Percentiles rank a stretch among this genome's conserved stretches.
phyloP scores from a whole-genome alignment of 495 filamentous ascomycete species.

The Trichoderma gamsii region DNA sequence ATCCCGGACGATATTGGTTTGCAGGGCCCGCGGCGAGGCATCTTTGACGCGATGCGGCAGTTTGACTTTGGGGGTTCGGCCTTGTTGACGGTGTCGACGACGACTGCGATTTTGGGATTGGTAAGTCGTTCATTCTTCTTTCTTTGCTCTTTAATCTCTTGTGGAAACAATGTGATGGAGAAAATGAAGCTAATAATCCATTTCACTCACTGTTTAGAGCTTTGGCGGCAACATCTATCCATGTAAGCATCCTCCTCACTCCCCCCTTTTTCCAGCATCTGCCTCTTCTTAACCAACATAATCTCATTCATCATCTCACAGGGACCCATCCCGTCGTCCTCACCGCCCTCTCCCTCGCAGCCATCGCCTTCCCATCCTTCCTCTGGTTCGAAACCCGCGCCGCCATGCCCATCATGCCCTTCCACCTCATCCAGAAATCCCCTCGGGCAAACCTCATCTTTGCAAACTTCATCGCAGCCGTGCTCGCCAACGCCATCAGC shows the following conservation, averaged over 20 bases:
- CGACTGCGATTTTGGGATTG: constrained; percentile 64
- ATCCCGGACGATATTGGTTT: constrained; percentile 57
- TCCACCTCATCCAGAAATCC: constrained; percentile 51
- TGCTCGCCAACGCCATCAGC: constrained; percentile 60
- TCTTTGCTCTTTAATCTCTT: neutral
- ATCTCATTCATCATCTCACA: constrained; percentile 13
- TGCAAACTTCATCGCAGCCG: constrained; percentile 58
- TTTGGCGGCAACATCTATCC: constrained; percentile 70
- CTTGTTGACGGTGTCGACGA: constrained; percentile 57
- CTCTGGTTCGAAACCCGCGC: constrained; percentile 57
- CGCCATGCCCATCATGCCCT: constrained; percentile 64
- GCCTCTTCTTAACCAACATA: neutral
- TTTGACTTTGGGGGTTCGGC: constrained; percentile 65
- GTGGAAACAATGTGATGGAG: no score
- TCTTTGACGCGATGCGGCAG: constrained; percentile 53
- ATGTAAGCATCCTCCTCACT: constrained; percentile 31
- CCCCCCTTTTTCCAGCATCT: neutral
- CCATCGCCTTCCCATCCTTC: constrained; percentile 51
- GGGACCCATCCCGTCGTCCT: constrained; percentile 67
- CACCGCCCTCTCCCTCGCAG: constrained; percentile 51
- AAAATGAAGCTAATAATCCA: neutral
- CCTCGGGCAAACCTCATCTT: constrained; percentile 65
- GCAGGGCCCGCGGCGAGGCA: constrained; percentile 43
- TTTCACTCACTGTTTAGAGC: constrained; percentile 37
- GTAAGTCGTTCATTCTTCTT: constrained; percentile 28